Percentiles rank a stretch among this genome's conserved stretches.
These are phyloP conservation scores for Botrytis byssoidea DNA, from an alignment of 2,329 filamentous ascomycete species.

Conservation along the genomic window DNA sequence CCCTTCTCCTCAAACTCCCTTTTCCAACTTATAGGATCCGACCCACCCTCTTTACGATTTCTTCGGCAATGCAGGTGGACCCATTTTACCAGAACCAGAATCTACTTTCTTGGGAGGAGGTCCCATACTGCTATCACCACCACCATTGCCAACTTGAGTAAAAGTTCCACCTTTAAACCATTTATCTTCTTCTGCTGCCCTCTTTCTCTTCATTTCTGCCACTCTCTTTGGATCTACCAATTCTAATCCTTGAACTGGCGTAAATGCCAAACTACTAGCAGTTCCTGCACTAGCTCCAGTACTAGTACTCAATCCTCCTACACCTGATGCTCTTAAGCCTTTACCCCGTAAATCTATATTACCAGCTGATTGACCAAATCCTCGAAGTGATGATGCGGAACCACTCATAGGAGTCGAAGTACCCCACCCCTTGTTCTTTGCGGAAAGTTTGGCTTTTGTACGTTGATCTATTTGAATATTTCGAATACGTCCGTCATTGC, in stretches of 20 bases:
- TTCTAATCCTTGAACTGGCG: slow-evolving; percentile 90
- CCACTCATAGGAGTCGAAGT: slow-evolving; percentile 62
- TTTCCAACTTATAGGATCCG: not conserved
- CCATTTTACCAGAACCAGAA: slow-evolving; percentile 56
- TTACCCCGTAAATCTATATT: slow-evolving; percentile 72
- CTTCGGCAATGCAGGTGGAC: slow-evolving; percentile 36
- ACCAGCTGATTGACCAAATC: slow-evolving; percentile 64
- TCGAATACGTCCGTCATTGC: slow-evolving; percentile 85
- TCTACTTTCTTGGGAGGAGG: slow-evolving; percentile 75
- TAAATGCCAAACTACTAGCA: slow-evolving; percentile 86
- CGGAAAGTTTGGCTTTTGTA: slow-evolving; percentile 87
- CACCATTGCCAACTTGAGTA: slow-evolving; percentile 70
- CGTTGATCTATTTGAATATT: slow-evolving; percentile 87
- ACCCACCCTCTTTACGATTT: not conserved
- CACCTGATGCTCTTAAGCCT: slow-evolving; percentile 72
- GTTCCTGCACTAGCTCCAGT: slow-evolving; percentile 67
- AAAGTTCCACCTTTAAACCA: slow-evolving; percentile 99
- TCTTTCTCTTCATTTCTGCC: slow-evolving; percentile 82
- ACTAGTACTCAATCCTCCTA: slow-evolving; percentile 58
- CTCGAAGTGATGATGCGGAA: slow-evolving; percentile 76
- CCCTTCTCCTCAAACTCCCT: not conserved
- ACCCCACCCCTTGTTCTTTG: slow-evolving; percentile 96
- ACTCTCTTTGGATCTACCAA: slow-evolving; percentile 90
- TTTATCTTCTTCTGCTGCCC: slow-evolving; percentile 89
- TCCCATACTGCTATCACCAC: slow-evolving; percentile 66